Conservation (phyloP, 768 basidiomycete genomes). For the Lactarius quietus region DNA sequence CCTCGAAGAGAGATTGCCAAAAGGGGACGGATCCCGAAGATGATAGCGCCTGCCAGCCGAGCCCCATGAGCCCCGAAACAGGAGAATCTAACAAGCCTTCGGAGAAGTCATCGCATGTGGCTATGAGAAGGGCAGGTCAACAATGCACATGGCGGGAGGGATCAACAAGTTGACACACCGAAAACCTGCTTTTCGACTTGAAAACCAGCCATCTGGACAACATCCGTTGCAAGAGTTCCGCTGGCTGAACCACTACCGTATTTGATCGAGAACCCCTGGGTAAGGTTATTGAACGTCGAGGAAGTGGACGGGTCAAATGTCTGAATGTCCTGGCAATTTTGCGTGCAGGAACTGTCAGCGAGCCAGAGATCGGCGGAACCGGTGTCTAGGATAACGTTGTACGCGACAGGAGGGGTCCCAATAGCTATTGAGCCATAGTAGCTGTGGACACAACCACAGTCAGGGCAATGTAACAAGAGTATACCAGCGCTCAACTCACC, state of each 20-base stretch:
- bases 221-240: slow-evolving; percentile 69
- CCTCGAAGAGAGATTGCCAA: slow-evolving; percentile 73
- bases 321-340: slow-evolving; percentile 45
- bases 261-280: slow-evolving; percentile 58
- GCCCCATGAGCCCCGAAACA: slow-evolving; percentile 84
- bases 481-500: slow-evolving; percentile 37
- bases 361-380: slow-evolving; percentile 92
- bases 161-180: slow-evolving; percentile 43
- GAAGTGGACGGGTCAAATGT: slow-evolving; percentile 53
- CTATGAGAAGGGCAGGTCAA: slow-evolving; percentile 28
- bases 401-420: slow-evolving; percentile 78
- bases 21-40: slow-evolving; percentile 70
- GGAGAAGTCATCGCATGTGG: slow-evolving; percentile 51
- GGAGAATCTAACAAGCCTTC: slow-evolving; percentile 57
- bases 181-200: slow-evolving; percentile 74
- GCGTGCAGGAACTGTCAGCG: slow-evolving; percentile 47
- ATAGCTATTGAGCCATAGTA: slow-evolving; percentile 74
- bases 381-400: slow-evolving; percentile 87
- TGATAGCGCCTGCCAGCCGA: slow-evolving; percentile 75
- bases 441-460: slow-evolving; percentile 35
- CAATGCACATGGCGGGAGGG: slow-evolving; percentile 12
- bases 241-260: slow-evolving; percentile 80
- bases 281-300: slow-evolving; percentile 55
- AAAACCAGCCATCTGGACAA: slow-evolving; percentile 88
- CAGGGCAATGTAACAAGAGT: slow-evolving; percentile 20